A percentile compares a stretch with the other conserved stretches of the same genome.
These are phyloP conservation scores for Chlorociboria aeruginascens DNA, from an alignment of 495 filamentous ascomycete species.

Conservation along the genomic window DNA sequence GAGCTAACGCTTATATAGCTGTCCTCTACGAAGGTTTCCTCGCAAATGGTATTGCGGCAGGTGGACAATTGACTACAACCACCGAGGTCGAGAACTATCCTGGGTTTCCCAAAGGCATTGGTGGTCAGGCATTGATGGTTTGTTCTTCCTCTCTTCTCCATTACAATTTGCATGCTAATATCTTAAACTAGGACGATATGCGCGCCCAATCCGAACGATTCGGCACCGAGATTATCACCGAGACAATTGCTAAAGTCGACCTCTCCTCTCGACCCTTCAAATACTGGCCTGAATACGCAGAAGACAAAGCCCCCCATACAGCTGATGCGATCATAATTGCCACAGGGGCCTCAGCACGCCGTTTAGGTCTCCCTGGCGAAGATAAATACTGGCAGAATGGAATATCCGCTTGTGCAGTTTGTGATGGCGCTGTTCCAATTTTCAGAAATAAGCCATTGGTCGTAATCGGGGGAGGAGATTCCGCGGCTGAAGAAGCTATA, in stretches of 20 bases:
- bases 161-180: neutral
- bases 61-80: constrained; percentile 93
- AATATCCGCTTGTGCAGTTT: constrained; percentile 93
- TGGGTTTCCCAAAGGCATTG: constrained; percentile 81
- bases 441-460: constrained; percentile 92
- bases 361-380: constrained; percentile 69
- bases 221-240: constrained; percentile 81
- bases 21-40: constrained; percentile 97
- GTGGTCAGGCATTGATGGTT: constrained; percentile 77
- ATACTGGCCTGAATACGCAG: constrained; percentile 74
- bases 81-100: constrained; percentile 98
- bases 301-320: constrained; percentile 63
- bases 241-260: constrained; percentile 86
- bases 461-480: constrained; percentile 95
- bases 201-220: constrained; percentile 81
- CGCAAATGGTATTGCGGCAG: constrained; percentile 90
- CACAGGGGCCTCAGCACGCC: constrained; percentile 81
- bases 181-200: constrained; percentile 61
- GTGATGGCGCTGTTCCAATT: constrained; percentile 94
- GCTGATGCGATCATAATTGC: constrained; percentile 89
- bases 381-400: constrained; percentile 87
- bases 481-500: constrained; percentile 92
- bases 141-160: constrained; percentile 1
- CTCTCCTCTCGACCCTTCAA: constrained; percentile 78
- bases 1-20: constrained; percentile 22